Evolutionary conservation across 192 early-diverging fungal species (phyloP).

Genomic region (Phycomyces nitens): DNA sequence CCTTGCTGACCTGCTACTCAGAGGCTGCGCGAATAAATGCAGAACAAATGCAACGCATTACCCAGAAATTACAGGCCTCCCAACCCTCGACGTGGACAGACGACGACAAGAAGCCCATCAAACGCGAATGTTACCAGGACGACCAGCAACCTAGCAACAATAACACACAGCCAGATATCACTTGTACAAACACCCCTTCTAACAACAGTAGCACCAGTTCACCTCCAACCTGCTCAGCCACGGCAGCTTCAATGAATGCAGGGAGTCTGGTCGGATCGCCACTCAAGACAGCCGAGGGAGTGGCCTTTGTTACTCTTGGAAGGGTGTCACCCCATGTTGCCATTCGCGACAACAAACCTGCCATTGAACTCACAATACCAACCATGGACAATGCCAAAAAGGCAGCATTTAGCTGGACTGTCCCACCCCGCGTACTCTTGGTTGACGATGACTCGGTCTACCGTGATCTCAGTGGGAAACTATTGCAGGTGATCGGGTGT

Average conservation of each 20-base stretch:
- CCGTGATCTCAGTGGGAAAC: slow-evolving; percentile 45
- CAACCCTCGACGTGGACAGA: neutral
- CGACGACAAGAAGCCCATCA: neutral
- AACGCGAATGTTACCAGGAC: neutral
- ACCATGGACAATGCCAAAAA: neutral
- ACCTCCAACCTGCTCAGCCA: slow-evolving; percentile 7
- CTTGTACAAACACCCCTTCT: neutral
- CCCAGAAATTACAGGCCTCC: neutral
- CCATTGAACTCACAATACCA: slow-evolving; percentile 8
- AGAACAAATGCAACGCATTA: neutral
- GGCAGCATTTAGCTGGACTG: slow-evolving; percentile 17
- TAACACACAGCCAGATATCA: neutral
- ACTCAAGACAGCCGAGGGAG: slow-evolving; percentile 16
- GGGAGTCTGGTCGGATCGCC: slow-evolving; percentile 14
- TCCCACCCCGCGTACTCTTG: slow-evolving; percentile 51
- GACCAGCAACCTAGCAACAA: neutral
- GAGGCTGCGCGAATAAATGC: neutral
- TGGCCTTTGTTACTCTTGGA: slow-evolving; percentile 9
- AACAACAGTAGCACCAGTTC: neutral
- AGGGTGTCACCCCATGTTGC: slow-evolving; percentile 13
- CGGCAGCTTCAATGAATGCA: slow-evolving; percentile 21
- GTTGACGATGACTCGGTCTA: slow-evolving; percentile 70
- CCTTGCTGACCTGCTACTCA: neutral
- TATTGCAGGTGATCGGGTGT: slow-evolving; percentile 67
- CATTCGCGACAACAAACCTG: slow-evolving; percentile 12